phyloP scores from a whole-genome alignment of 768 basidiomycete species.

The Gymnopilus junonius region DNA sequence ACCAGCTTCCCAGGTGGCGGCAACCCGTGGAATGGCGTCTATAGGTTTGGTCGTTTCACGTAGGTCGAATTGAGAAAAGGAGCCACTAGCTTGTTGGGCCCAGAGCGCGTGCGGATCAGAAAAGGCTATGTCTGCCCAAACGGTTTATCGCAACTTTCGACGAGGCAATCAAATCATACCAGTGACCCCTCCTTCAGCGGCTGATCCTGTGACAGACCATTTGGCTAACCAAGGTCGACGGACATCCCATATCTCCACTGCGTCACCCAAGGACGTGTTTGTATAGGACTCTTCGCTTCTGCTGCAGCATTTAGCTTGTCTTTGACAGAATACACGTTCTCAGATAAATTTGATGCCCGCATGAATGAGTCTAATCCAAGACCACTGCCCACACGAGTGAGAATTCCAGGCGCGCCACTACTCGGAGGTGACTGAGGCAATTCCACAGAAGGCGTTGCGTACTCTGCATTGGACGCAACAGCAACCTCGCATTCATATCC shows the following conservation, averaged over 20 bases:
- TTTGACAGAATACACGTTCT: slow-evolving; percentile 12
- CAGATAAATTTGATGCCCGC: slow-evolving; percentile 13
- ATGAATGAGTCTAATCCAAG: slow-evolving; percentile 32
- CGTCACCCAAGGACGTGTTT: slow-evolving; percentile 45
- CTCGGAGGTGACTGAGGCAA: slow-evolving; percentile 15
- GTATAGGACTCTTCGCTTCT: slow-evolving; percentile 23
- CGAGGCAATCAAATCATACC: slow-evolving; percentile 43
- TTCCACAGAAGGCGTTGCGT: slow-evolving; percentile 35
- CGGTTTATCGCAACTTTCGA: slow-evolving; percentile 1
- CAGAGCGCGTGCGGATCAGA: slow-evolving; percentile 73
- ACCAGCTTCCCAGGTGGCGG: slow-evolving; percentile 67
- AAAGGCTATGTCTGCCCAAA: slow-evolving; percentile 64
- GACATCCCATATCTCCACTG: slow-evolving; percentile 88
- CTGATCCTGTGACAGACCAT: slow-evolving; percentile 72
- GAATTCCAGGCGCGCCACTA: slow-evolving; percentile 15
- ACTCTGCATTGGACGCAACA: slow-evolving; percentile 68
- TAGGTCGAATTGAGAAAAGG: slow-evolving; percentile 81
- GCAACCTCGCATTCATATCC: slow-evolving; percentile 77
- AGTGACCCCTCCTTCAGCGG: slow-evolving; percentile 72
- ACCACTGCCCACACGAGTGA: slow-evolving; percentile 34
- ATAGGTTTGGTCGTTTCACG: slow-evolving; percentile 65
- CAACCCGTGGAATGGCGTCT: slow-evolving; percentile 66
- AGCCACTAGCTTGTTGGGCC: slow-evolving; percentile 75
- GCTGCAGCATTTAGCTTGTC: slow-evolving; percentile 17
- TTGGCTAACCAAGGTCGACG: slow-evolving; percentile 81